Evolutionary conservation across 2,329 filamentous ascomycete species (phyloP).

Genomic region (Albifimbria verrucaria): DNA sequence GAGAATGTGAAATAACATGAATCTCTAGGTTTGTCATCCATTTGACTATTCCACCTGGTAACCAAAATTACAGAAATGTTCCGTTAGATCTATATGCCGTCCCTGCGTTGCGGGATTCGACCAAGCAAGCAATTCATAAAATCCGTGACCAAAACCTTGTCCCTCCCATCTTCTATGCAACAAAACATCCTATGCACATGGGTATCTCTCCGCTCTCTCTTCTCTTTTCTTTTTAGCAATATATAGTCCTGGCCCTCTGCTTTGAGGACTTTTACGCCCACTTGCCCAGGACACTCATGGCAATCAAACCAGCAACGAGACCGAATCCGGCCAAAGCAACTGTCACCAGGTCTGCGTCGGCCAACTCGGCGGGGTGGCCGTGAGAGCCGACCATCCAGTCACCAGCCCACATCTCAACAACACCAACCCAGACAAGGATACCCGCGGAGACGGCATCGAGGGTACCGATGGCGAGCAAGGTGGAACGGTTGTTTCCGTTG

Average conservation of each 20-base stretch:
- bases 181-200: neutral
- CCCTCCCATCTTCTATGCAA: neutral
- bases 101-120: neutral
- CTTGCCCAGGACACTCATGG: conserved; percentile 73
- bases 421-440: conserved; percentile 74
- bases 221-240: neutral
- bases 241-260: too few relatives aligned
- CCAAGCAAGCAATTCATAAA: too few relatives aligned
- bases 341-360: conserved; percentile 44
- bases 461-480: conserved; percentile 69
- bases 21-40: too few relatives aligned
- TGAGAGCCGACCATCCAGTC: conserved; percentile 62
- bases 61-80: too few relatives aligned
- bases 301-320: conserved; percentile 57
- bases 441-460: conserved; percentile 72
- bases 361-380: conserved; percentile 44
- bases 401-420: conserved; percentile 76
- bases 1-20: too few relatives aligned
- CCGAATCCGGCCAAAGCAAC: conserved; percentile 49
- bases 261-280: conserved; percentile 54
- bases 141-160: neutral
- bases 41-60: too few relatives aligned
- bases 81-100: too few relatives aligned
- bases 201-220: neutral
- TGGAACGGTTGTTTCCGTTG: conserved; percentile 69